Base-by-base conservation (phyloP, 208 protist species). In the Porcisia hertigi region DNA sequence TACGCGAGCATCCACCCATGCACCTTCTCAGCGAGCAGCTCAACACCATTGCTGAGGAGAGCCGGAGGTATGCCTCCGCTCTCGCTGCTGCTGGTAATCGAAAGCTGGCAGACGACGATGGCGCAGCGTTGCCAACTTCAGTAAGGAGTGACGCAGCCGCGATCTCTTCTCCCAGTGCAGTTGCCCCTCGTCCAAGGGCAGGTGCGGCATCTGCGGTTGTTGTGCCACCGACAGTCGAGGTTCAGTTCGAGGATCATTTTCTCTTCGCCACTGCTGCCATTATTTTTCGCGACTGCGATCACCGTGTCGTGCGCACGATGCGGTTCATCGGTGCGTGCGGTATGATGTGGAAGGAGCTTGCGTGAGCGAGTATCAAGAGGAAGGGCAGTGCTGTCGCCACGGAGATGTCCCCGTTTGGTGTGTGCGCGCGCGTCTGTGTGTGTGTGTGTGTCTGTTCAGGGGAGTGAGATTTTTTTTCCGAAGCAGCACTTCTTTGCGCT, bases 291-390 rank as follows among this genome's bases (percentile, higher is more conserved):
- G 79, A 86, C 58, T 25, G 58, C 7, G 54, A 73, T 18, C 78
- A 83, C 39, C 7, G 54, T 9, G 63, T 78, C 1, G 73, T 81
- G 73, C 72, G 76, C 3, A 70, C 79, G 3, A 84, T 88, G 67
- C 71, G 78, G 7, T 94, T 94, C 73, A 34, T 90, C 39, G 89
- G 89, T 7, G 70, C 85, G 20, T 94, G 89, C 58, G 89, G 89
- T 8, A 92, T 92, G 87, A 69, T 94, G 12, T 94, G 89, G 89
- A 77, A 78, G 57, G 70, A 88, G 52, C 1, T 78, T 11, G 36
- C 20, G 3, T 78, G 45, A 79, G 16, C 20, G 41, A 18, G 43
- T 47, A 65, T 23, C 52, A 41, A 3, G 55, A 79, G 6, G 30
- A 47, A 23, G 18, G 47, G 18, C 5, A 25, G 23, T 11, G 8